Evolutionary conservation across 225 moss, liverwort and hornwort genomes (phyloP), one percentile per base, ranked within the genome.

Genomic region (Pseudisothecium myosuroides): DNA sequence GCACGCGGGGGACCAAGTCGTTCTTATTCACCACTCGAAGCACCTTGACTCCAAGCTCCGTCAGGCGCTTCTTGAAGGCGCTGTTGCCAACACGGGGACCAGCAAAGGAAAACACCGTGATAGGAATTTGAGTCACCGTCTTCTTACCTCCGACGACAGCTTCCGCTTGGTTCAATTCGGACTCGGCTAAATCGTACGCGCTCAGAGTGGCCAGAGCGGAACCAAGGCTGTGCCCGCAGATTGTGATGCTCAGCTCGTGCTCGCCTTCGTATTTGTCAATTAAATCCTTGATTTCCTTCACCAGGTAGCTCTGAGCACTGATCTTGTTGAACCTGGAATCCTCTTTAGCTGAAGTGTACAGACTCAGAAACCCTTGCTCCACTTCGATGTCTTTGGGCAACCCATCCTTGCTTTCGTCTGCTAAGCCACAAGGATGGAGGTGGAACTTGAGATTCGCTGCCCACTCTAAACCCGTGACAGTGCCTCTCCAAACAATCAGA

Each of bases 81-180:
- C 3, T 16, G 82, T 94, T 93, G 64, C 94, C 93, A 28, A 93
- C 92, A 7, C 94, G 86, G 58, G 94, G 94, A 52, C 94, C 94
- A 32, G 93, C 94, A 18, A 88, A 94, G 24, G 94, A 94, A 56
- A 91, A 92, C 26, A 94, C 94, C 36, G 94, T 90, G 61, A 94
- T 91, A 7, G 92, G 94, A 62, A 94, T 90, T 24, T 21, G 37
- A 31, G 83, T 50, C 87, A 89, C 84, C 62, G 81, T 72, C 37
- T 50, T 52, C 88, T 74, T 80, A 11, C 84, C 89, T 69, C 75
- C 75, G 4, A 87, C 75, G 73, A 54, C 85, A 14, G 68, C 17
- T 65, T 64, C 83, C 39, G 56, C 63, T 60, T 81, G 71, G 79
- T 94, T 93, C 81, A 93, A 87, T 2, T 79, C 88, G 14, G 88